Evolutionary conservation across 768 basidiomycete genomes (phyloP).

Genomic region (Harrya chromipes): DNA sequence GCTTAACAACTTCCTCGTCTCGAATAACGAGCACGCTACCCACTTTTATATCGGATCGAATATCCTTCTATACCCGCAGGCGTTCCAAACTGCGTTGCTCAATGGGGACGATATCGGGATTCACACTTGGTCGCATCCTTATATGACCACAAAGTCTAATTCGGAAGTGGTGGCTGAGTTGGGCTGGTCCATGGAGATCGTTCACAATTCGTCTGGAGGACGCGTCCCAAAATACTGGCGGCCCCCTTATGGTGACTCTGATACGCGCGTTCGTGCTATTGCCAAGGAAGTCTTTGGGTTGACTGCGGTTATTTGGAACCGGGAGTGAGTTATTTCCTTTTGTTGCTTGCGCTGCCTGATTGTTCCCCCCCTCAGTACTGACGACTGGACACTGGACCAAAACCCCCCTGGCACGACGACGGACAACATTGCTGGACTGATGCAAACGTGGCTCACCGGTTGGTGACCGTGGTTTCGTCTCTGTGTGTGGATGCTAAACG

Average conservation of each 20-base stretch:
- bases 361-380: conserved; percentile 44
- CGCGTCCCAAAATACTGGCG: conserved; percentile 77
- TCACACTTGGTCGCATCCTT: conserved; percentile 66
- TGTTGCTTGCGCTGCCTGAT: neutral
- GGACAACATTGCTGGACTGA: conserved; percentile 42
- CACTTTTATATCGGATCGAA: conserved; percentile 90
- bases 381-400: conserved; percentile 67
- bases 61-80: conserved; percentile 54
- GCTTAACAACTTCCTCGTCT: conserved; percentile 64
- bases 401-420: conserved; percentile 40
- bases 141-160: conserved; percentile 78
- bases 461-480: conserved; percentile 9
- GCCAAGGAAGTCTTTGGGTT: conserved; percentile 86
- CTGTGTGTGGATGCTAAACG: neutral
- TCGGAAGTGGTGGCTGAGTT: conserved; percentile 64
- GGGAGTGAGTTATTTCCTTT: conserved; percentile 53
- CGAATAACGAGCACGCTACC: conserved; percentile 68
- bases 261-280: conserved; percentile 80
- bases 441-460: conserved; percentile 60
- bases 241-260: conserved; percentile 85
- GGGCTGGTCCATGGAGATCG: conserved; percentile 78
- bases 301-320: conserved; percentile 86
- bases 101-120: conserved; percentile 39
- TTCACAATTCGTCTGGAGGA: conserved; percentile 79
- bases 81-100: conserved; percentile 52